Base-by-base conservation (phyloP, 1,139 yeast genomes). In the Sugiyamaella xylanicola region DNA sequence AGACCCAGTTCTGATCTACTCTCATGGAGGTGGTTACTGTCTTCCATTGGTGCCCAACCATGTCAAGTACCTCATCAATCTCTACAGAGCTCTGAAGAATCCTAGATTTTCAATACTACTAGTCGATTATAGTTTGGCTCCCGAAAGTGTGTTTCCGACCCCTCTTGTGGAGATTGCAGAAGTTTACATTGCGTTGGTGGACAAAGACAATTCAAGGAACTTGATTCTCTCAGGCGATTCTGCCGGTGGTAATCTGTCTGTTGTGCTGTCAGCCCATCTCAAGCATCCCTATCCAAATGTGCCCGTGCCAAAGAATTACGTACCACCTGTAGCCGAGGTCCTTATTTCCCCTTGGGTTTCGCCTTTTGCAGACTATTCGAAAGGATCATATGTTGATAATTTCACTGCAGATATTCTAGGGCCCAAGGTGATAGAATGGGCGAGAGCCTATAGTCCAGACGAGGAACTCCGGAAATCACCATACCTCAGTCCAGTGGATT, bases 1-100 rank as follows among this genome's bases (percentile, higher is more conserved):
- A 4, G 69, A 66, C 42, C 69, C 68, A 4, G 63, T 66, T 8
- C 27, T 65, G 11, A 39, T 65, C 11, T 63, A 62, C 52, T 53
- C 67, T 35, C 80, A 77, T 60, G 80, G 80, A 9, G 80, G 80
- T 25, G 80, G 78, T 0, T 76, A 68, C 59, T 63, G 68, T 43
- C 63, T 74, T 48, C 71, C 69, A 20, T 56, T 70, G 44, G 66
- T 69, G 40, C 74, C 68, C 13, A 52, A 70, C 3, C 77, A 69
- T 17, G 69, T 74, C 8, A 45, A 52, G 11, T 53, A 58, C 39
- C 29, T 56, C 22, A 41, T 74, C 2, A 63, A 65, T 3, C 59
- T 79, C 51, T 77, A 78, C 60, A 68, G 74, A 58, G 77, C 74
- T 36, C 63, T 77, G 25, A 55, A 54, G 15, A 53, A 72, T 50